phyloP scores from a whole-genome alignment of 768 basidiomycete species.

The Cystobasidium ongulense region DNA sequence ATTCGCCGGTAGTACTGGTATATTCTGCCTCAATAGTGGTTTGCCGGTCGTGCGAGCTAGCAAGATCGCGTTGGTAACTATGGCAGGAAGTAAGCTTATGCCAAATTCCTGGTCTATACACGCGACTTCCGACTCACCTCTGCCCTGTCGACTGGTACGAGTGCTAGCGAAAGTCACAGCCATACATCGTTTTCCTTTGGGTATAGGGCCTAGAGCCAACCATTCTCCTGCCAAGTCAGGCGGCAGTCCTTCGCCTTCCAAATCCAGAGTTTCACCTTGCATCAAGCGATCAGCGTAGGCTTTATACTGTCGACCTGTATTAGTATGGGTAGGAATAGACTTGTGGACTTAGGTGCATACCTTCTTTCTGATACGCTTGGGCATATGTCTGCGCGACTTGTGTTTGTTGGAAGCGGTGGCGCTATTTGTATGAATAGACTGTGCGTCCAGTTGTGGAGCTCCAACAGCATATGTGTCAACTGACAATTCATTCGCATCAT shows the following conservation, averaged over 20 bases:
- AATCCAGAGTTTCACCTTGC: slow-evolving; percentile 25
- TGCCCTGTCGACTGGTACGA: not conserved
- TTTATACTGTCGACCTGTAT: not conserved
- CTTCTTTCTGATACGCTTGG: slow-evolving; percentile 30
- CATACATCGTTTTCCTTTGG: slow-evolving; percentile 27
- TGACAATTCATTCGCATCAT: not conserved
- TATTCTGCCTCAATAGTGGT: slow-evolving; percentile 4
- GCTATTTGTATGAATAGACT: not conserved
- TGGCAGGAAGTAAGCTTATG: not conserved
- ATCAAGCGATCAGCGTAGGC: slow-evolving; percentile 24
- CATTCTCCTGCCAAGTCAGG: slow-evolving; percentile 15
- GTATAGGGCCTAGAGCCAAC: slow-evolving; percentile 9
- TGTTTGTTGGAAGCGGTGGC: not conserved
- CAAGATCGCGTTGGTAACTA: slow-evolving; percentile 24
- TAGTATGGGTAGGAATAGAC: not conserved
- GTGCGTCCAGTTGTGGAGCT: not conserved
- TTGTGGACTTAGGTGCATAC: not conserved
- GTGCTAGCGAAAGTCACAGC: slow-evolving; percentile 14
- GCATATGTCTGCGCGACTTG: not conserved
- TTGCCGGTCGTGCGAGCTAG: slow-evolving; percentile 21
- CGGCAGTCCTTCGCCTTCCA: slow-evolving; percentile 23
- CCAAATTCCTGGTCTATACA: not conserved
- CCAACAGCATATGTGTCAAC: not conserved
- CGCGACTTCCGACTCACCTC: not conserved
- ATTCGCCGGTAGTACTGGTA: slow-evolving; percentile 8